phyloP scores from a whole-genome alignment of 371 early-diverging fungal species.

The Mortierella sp. region DNA sequence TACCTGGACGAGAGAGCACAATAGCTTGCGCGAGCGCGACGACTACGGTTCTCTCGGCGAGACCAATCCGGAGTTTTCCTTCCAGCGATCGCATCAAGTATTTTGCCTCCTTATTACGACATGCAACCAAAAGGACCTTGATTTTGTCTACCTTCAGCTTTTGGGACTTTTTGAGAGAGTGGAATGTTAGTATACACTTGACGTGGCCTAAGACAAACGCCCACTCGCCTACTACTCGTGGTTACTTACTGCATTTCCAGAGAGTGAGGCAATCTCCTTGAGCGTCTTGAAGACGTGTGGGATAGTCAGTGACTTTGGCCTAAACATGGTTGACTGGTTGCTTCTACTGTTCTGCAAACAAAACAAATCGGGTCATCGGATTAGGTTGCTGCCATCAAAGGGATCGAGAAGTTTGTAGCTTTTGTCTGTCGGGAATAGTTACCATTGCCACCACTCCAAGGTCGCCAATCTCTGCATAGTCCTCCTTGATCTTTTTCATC shows the following conservation, averaged over 20 bases:
- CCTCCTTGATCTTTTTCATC: constrained; percentile 80
- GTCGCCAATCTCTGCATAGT: constrained; percentile 87
- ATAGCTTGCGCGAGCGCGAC: constrained; percentile 88
- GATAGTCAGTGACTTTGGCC: constrained; percentile 85
- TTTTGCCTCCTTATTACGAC: constrained; percentile 90
- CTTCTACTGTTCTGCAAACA: constrained; percentile 72
- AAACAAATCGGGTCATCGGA: not conserved
- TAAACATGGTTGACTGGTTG: constrained; percentile 80
- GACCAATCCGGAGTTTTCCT: constrained; percentile 97
- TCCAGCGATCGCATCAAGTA: constrained; percentile 94
- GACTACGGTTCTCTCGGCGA: constrained; percentile 96
- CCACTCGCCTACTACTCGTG: not conserved
- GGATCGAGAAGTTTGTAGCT: no score
- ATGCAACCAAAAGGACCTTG: constrained; percentile 82
- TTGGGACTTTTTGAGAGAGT: constrained; percentile 63
- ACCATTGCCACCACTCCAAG: constrained; percentile 92
- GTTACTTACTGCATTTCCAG: constrained; percentile 76
- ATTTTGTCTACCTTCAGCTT: constrained; percentile 89
- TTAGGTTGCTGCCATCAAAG: not conserved
- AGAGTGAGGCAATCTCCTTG: constrained; percentile 85
- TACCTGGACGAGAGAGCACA: constrained; percentile 63
- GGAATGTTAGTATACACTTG: not conserved
- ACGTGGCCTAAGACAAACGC: not conserved
- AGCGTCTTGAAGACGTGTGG: constrained; percentile 87
- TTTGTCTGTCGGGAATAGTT: not conserved